Base-by-base conservation (phyloP, 2,329 filamentous ascomycete species). In the Capronia americana region DNA sequence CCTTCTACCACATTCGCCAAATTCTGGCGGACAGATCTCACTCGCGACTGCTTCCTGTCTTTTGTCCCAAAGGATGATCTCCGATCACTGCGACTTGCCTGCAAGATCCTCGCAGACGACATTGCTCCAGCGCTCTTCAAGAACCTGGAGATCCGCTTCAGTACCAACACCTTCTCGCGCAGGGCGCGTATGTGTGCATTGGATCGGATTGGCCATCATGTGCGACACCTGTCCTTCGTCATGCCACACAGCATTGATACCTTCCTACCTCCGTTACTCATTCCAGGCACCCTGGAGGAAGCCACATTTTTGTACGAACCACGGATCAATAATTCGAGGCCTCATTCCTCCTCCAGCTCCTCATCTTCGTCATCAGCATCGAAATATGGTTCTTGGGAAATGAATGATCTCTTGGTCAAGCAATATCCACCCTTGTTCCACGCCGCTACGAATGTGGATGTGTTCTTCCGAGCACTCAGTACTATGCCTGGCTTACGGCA, bases 391-490 rank as follows among this genome's bases (percentile, higher is more conserved):
- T 91, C 89, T 76, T 84, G 86, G 72, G 90, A 92, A 73, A 87
- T 95, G 74, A 92, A 89, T 68, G 90, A 94, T 75, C 85, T 96
- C 65, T 84, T 96, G 67, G 91, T 92, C 14, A 88, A 92, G 75
- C 92, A 96, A 79, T 96, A 96, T 74, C 92, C 92, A 60, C 92
- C 93, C 5, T 81, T 96, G 2, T 96, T 96, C 79, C 93, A 97
- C 75, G 91, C 92, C 6, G 91, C 93, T 7, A 94, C 92, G 67
- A 95, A 97, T 75, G 90, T 96, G 6, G 87, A 91, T 4, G 91
- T 91, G 46, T 96, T 97, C 80, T 88, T 94, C 72, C 85, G 88
- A 69, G 91, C 91, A 57, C 83, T 96, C 75, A 85, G 85, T 41
- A 82, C 88, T 69, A 77, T 96, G 73, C 81, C 86, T 65, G 90